Percentiles rank a stretch among this genome's conserved stretches.
These are phyloP conservation scores for Vitis labrusca DNA, from an alignment of 164 flowering plant genomes.

Conservation along the genomic window DNA sequence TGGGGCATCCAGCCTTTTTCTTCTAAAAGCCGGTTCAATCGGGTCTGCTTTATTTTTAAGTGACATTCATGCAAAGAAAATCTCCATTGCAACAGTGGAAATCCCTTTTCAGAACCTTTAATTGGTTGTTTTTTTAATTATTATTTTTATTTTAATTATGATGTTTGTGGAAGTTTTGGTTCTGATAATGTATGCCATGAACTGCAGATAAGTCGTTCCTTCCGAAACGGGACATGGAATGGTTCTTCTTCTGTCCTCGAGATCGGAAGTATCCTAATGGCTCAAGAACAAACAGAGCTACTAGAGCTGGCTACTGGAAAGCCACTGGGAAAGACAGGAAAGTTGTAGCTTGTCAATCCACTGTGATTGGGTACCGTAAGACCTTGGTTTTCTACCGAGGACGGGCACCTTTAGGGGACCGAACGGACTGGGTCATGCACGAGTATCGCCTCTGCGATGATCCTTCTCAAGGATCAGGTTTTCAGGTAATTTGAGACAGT, in stretches of 20 bases:
- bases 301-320: slow-evolving; percentile 94
- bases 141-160: background rate
- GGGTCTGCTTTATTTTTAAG: slow-evolving; percentile 5
- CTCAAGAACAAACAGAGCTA: slow-evolving; percentile 88
- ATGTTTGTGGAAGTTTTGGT: background rate
- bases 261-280: slow-evolving; percentile 91
- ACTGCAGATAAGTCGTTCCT: slow-evolving; percentile 84
- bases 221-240: slow-evolving; percentile 82
- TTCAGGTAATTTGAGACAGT: slow-evolving; percentile 37
- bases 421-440: slow-evolving; percentile 94
- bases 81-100: background rate
- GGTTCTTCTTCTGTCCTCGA: slow-evolving; percentile 94
- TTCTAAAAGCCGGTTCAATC: slow-evolving; percentile 18
- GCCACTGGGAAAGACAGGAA: slow-evolving; percentile 95
- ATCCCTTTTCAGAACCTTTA: background rate
- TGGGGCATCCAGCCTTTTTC: slow-evolving; percentile 25
- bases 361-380: slow-evolving; percentile 64
- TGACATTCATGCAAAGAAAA: background rate
- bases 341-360: slow-evolving; percentile 48
- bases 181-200: slow-evolving; percentile 2
- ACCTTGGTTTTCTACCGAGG: slow-evolving; percentile 88
- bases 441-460: slow-evolving; percentile 89
- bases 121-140: background rate
- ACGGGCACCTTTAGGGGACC: slow-evolving; percentile 81
- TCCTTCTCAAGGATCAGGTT: slow-evolving; percentile 40